phyloP scores from a whole-genome alignment of 192 early-diverging fungal species.

The Diversispora epigaea region DNA sequence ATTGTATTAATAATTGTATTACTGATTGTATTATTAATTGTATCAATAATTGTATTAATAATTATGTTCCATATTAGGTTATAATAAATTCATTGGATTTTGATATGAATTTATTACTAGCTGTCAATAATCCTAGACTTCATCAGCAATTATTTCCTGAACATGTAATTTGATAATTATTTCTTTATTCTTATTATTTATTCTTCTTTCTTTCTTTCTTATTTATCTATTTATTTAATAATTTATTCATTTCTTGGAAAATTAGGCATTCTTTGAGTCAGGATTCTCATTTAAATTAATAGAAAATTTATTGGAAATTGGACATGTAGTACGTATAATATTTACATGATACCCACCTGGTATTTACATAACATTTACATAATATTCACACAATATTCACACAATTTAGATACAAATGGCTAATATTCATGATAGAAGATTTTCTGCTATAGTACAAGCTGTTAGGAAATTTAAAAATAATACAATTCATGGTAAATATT shows the following conservation, averaged over 20 bases:
- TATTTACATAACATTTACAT: not conserved
- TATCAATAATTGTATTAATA: not conserved
- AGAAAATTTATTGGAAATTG: not conserved
- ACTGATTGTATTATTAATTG: not conserved
- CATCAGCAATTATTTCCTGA: conserved; percentile 94
- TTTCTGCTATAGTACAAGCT: not conserved
- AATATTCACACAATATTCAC: not conserved
- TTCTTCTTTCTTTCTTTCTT: not conserved
- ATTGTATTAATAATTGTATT: not conserved
- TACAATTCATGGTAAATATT: not conserved
- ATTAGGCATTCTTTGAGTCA: no score
- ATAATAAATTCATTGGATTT: conserved; percentile 78
- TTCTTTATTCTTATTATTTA: not conserved
- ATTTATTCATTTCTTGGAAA: no score
- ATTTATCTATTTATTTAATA: no score
- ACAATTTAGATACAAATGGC: not conserved
- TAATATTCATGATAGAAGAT: conserved; percentile 5
- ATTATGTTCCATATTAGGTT: conserved; percentile 43
- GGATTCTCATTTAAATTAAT: no score
- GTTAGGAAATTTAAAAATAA: conserved; percentile 2
- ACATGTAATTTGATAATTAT: conserved; percentile 17
- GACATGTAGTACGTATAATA: not conserved
- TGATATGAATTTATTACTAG: conserved; percentile 61
- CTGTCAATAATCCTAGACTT: conserved; percentile 70
- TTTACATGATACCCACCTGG: no score